Conservation (phyloP, 139 green algal genomes). For the Diplosphaera chodatii region DNA sequence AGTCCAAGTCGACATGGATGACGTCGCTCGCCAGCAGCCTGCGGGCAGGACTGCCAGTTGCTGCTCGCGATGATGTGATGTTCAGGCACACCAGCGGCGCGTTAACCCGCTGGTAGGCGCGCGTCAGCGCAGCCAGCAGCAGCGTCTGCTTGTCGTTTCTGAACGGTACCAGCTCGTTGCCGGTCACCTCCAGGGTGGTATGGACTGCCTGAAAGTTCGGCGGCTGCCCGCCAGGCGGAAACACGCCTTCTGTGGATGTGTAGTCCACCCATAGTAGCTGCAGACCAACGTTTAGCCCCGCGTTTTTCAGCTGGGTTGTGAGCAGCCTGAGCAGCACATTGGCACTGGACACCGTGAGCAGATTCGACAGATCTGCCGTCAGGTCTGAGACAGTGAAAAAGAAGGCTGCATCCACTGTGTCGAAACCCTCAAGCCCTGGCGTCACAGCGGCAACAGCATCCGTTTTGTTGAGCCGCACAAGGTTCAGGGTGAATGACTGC, state of each 20-base stretch:
- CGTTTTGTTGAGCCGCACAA: neutral
- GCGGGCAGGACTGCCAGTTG: no score
- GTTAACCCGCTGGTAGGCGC: neutral
- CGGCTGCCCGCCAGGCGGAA: neutral
- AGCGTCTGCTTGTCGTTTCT: neutral
- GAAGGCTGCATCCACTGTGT: neutral
- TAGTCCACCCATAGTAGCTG: neutral
- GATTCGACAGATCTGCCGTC: neutral
- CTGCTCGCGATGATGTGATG: neutral
- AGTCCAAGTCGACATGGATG: neutral
- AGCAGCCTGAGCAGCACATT: neutral
- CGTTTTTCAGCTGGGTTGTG: neutral
- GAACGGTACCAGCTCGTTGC: neutral
- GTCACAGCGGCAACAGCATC: neutral
- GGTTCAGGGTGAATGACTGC: neutral
- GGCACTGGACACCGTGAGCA: neutral
- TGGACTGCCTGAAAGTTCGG: neutral
- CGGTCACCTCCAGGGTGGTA: neutral
- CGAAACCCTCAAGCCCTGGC: neutral
- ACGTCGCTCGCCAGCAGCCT: neutral
- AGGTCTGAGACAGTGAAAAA: neutral
- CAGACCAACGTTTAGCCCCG: neutral
- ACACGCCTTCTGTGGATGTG: neutral
- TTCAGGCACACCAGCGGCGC: neutral
- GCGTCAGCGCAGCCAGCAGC: neutral